A percentile compares a stretch with the other conserved stretches of the same genome.
phyloP scores from a whole-genome alignment of 78 protist genomes.

The Speleostelium caveatum region DNA sequence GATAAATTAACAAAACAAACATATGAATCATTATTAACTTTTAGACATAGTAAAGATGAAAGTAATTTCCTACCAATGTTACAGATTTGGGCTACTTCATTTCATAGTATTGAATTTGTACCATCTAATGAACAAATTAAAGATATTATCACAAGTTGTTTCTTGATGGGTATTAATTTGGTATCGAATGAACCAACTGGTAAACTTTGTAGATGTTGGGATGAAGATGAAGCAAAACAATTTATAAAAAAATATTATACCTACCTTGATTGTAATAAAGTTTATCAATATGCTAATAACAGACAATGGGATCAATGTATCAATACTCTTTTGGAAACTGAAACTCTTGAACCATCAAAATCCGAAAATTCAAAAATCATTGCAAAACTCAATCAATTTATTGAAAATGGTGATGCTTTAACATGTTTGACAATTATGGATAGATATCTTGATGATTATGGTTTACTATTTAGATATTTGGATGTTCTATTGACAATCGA shows the following conservation, averaged over 20 bases:
- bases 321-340: constrained; percentile 29
- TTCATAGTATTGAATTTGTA: constrained; percentile 23
- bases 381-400: constrained; percentile 30
- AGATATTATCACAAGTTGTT: constrained; percentile 67
- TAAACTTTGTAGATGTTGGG: constrained; percentile 68
- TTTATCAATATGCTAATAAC: constrained; percentile 7
- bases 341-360: constrained; percentile 20
- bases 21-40: constrained; percentile 21
- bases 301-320: constrained; percentile 54
- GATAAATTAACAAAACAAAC: constrained; percentile 57
- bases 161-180: constrained; percentile 40
- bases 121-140: constrained; percentile 21
- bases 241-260: constrained; percentile 26
- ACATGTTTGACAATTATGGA: constrained; percentile 4
- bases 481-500: constrained; percentile 7
- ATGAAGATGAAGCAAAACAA: constrained; percentile 22
- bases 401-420: constrained; percentile 5
- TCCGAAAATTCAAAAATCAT: constrained; percentile 24
- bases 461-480: constrained; percentile 49
- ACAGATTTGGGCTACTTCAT: constrained; percentile 20
- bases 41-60: constrained; percentile 5
- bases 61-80: constrained; percentile 23
- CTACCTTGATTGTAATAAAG: constrained; percentile 18
- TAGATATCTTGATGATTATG: constrained; percentile 11
- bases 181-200: neutral